phyloP scores from a whole-genome alignment of 371 early-diverging fungal genomes.

The Rhizomucor miehei region DNA sequence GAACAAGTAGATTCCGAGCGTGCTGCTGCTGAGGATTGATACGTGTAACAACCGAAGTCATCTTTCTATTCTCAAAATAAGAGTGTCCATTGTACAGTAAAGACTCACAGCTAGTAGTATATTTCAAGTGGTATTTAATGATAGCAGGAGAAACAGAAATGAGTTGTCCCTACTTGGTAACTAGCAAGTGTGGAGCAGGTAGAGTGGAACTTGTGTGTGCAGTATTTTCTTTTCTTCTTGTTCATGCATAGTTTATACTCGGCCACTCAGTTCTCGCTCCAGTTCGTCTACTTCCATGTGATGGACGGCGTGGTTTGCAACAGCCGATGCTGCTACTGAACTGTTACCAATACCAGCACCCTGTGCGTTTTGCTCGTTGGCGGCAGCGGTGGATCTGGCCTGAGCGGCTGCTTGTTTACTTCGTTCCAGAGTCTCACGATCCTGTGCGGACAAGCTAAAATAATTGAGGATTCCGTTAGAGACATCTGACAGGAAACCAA shows the following conservation, averaged over 20 bases:
- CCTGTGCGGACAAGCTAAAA: constrained; percentile 44
- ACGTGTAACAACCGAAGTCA: too few relatives aligned
- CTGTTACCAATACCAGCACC: constrained; percentile 20
- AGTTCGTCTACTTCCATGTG: constrained; percentile 60
- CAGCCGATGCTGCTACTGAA: constrained; percentile 27
- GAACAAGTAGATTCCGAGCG: not conserved
- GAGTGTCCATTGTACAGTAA: too few relatives aligned
- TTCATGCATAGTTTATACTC: constrained; percentile 13
- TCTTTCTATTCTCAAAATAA: too few relatives aligned
- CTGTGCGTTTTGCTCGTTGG: constrained; percentile 9
- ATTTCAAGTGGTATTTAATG: too few relatives aligned
- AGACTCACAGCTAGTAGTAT: too few relatives aligned
- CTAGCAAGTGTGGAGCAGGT: too few relatives aligned
- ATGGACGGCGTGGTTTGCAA: constrained; percentile 17
- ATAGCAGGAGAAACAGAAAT: too few relatives aligned
- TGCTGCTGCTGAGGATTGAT: too few relatives aligned
- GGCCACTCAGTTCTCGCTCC: constrained; percentile 60
- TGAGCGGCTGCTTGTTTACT: constrained; percentile 40
- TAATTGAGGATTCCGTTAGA: not conserved
- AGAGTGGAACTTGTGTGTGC: too few relatives aligned
- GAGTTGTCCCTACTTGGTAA: too few relatives aligned
- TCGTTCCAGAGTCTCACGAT: constrained; percentile 46
- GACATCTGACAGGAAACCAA: not conserved
- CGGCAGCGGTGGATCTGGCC: constrained; percentile 18
- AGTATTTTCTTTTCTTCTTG: too few relatives aligned